Percentiles rank a stretch among this genome's conserved stretches.
phyloP scores from a whole-genome alignment of 2,329 filamentous ascomycete genomes.

The Colletotrichum sp. region DNA sequence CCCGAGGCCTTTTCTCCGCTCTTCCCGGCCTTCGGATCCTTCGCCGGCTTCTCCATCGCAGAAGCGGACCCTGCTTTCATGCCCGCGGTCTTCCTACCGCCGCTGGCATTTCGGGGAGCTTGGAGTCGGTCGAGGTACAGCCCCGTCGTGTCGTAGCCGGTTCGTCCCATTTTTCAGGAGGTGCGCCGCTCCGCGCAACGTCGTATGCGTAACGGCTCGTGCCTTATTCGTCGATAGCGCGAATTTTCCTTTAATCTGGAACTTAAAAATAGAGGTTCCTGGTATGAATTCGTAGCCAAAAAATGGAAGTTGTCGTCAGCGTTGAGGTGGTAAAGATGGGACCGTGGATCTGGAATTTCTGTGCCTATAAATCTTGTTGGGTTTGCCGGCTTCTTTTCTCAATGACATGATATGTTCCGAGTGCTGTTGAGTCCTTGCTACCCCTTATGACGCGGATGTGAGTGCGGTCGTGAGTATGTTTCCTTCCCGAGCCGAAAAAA shows the following conservation, averaged over 20 bases:
- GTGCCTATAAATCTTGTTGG: not conserved
- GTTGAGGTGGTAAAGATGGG: not conserved
- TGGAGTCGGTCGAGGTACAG: not conserved
- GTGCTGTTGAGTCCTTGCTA: not conserved
- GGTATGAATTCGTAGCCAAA: not conserved
- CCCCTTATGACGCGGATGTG: not conserved
- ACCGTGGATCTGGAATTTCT: not conserved
- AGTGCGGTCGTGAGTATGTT: not conserved
- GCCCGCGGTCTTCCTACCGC: not conserved
- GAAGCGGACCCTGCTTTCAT: not conserved
- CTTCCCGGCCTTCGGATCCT: not conserved
- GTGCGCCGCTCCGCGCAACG: not conserved
- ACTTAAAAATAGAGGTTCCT: not conserved
- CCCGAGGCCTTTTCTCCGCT: not conserved
- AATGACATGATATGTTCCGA: slow-evolving; percentile 13
- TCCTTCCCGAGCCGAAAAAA: not conserved
- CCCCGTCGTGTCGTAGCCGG: slow-evolving; percentile 15
- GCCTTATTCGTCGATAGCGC: not conserved
- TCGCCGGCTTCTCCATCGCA: not conserved
- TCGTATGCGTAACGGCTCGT: not conserved
- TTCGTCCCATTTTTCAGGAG: slow-evolving; percentile 11
- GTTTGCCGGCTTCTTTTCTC: not conserved
- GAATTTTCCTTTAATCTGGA: fast-evolving
- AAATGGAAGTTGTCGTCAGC: not conserved
- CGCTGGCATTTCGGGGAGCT: not conserved